Conservation (phyloP, 179 eudicot genomes). For the Vitellaria paradoxa region DNA sequence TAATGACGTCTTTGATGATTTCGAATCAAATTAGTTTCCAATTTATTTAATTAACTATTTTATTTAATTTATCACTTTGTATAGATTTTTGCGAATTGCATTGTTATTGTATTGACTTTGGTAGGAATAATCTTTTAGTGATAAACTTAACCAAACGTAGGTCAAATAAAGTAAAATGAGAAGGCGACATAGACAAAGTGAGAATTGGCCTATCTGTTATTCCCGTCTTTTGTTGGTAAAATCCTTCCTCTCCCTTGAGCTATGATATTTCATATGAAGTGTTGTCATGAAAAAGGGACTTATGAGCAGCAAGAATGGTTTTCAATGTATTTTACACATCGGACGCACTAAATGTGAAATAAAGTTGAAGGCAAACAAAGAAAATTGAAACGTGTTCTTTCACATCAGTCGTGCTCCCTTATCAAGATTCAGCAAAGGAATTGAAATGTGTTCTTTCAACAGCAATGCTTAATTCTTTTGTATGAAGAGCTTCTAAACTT, state of each 20-base stretch:
- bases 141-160: neutral
- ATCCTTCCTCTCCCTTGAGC: neutral
- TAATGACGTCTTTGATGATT: neutral
- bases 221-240: neutral
- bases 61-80: neutral
- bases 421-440: too few relatives aligned
- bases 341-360: neutral
- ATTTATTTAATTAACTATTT: neutral
- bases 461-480: neutral
- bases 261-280: too few relatives aligned
- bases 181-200: neutral
- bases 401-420: too few relatives aligned
- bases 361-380: neutral
- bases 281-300: too few relatives aligned
- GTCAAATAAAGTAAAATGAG: neutral
- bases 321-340: neutral
- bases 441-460: too few relatives aligned
- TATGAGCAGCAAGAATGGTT: neutral
- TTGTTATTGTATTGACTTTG: neutral
- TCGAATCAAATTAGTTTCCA: neutral
- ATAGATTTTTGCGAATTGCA: neutral
- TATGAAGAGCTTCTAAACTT: neutral
- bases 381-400: neutral
- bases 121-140: neutral
- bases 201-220: neutral